Percentiles rank a stretch among this genome's conserved stretches.
Conservation (phyloP, 1,284 basidiomycete species). For the Coriolopsis trogii region DNA sequence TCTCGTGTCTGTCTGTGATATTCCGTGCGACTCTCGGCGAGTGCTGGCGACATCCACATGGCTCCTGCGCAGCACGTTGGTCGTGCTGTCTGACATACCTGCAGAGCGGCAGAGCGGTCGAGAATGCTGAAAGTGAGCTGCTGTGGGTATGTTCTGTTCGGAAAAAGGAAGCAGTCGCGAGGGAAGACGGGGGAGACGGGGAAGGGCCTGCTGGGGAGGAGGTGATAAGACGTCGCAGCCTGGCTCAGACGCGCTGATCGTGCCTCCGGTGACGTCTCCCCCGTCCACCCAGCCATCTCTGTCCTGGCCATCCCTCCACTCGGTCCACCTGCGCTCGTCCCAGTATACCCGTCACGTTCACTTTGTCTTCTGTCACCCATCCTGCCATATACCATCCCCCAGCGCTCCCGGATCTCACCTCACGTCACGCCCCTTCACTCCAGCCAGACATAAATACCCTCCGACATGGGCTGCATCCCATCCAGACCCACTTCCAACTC, state of each 20-base stretch:
- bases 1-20: not conserved
- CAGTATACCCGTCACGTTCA: not conserved
- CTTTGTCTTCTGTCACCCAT: not conserved
- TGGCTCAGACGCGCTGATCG: not conserved
- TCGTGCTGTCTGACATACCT: not conserved
- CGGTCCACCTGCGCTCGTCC: not conserved
- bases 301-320: not conserved
- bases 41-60: not conserved
- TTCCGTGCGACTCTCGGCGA: not conserved
- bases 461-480: slow-evolving; percentile 19
- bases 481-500: slow-evolving; percentile 15
- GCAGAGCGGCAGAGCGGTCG: not conserved
- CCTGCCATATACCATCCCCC: not conserved
- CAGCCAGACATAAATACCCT: slow-evolving; percentile 7
- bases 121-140: slow-evolving; percentile 4
- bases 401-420: not conserved
- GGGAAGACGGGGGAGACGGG: slow-evolving; percentile 5
- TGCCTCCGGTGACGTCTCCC: slow-evolving; percentile 9
- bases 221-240: slow-evolving; percentile 5
- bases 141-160: slow-evolving; percentile 16
- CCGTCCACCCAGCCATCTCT: not conserved
- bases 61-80: not conserved
- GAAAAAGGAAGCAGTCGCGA: slow-evolving; percentile 7
- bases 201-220: not conserved
- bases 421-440: not conserved